Evolutionary conservation across 2,329 filamentous ascomycete genomes (phyloP), one percentile per base, ranked within the genome.

Genomic region (Alternaria novae-zelandiae): DNA sequence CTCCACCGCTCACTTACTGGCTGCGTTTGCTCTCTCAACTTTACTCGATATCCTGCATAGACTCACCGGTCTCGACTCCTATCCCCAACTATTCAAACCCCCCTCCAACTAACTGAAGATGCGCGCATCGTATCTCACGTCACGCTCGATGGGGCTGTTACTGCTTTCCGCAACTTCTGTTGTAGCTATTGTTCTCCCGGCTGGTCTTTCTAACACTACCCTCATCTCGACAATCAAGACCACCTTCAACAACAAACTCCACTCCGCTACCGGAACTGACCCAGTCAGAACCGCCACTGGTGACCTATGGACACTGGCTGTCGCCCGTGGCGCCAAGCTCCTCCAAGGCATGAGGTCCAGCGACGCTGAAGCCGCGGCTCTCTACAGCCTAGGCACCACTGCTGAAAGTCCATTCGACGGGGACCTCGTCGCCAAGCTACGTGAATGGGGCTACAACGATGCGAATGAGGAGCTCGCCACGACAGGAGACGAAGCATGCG

Each of bases 361-460:
- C 17, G 61, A 67, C 13, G 26, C 36, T 1, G 49, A 68, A 25
- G 66, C 66, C 3, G 64, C 61, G 4, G n/a, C 54, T 12, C 47
- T 65, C 21, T 68, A 57, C 54, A 30, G 20, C 1, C 54, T 61
- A 41, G 61, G 51, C 10, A 43, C n/a, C 9, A 63, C 57, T 7
- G 64, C 57, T 0, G 59, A 67, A 45, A 61, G 58, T 4, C n/a
- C 36, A 2, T 65, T 60, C 12, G 64, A 68, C 20, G 66, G 61
- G 9, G 50, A 65, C 5, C 61, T 64, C 17, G 32, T 59, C 17
- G 49, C 28, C 11, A 59, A 47, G 25, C 51, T 68, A 13, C 28
- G 32, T 8, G 56, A 60, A n/a, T 67, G 61, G 66, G 64, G 64
- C 5, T 68, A 64, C 36, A 68, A 68, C 43, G 64, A 68, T 9